Evolutionary conservation across 768 basidiomycete genomes (phyloP).

Genomic region (Sarcodon sp.): DNA sequence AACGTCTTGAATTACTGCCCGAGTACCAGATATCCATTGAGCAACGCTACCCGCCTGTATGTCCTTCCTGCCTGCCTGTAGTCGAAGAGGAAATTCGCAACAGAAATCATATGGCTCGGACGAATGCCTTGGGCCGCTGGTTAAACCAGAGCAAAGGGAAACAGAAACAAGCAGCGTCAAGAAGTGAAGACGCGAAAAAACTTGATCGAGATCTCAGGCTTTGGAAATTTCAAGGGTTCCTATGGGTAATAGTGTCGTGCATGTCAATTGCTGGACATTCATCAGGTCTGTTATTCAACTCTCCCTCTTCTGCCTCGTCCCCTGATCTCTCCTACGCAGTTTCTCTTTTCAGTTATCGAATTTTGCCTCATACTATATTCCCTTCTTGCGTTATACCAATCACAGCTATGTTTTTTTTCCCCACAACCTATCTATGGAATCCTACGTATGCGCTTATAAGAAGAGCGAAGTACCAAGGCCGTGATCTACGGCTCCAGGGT

Average conservation of each 20-base stretch:
- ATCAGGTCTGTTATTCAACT: slow-evolving; percentile 6
- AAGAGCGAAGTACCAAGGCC: slow-evolving; percentile 54
- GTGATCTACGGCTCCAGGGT: slow-evolving; percentile 55
- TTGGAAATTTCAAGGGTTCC: slow-evolving; percentile 58
- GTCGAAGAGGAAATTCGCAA: slow-evolving; percentile 74
- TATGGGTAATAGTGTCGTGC: slow-evolving; percentile 45
- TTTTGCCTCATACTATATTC: neutral
- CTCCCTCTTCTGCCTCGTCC: neutral
- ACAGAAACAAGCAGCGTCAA: slow-evolving; percentile 31
- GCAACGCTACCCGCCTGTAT: slow-evolving; percentile 79
- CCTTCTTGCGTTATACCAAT: neutral
- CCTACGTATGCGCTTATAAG: slow-evolving; percentile 59
- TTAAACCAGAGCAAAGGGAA: slow-evolving; percentile 56
- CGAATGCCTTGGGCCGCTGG: slow-evolving; percentile 62
- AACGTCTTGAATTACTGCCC: slow-evolving; percentile 48
- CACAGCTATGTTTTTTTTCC: neutral
- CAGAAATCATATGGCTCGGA: slow-evolving; percentile 75
- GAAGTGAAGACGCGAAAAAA: slow-evolving; percentile 25
- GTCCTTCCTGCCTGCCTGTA: slow-evolving; percentile 55
- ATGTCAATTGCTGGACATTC: slow-evolving; percentile 6
- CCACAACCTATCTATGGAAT: slow-evolving; percentile 43
- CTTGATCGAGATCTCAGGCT: slow-evolving; percentile 36
- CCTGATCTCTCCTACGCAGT: neutral
- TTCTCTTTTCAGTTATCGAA: neutral
- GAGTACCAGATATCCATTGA: slow-evolving; percentile 68